Evolutionary conservation across 805 yeast species (phyloP).

Genomic region (Ogataea populi-albae): DNA sequence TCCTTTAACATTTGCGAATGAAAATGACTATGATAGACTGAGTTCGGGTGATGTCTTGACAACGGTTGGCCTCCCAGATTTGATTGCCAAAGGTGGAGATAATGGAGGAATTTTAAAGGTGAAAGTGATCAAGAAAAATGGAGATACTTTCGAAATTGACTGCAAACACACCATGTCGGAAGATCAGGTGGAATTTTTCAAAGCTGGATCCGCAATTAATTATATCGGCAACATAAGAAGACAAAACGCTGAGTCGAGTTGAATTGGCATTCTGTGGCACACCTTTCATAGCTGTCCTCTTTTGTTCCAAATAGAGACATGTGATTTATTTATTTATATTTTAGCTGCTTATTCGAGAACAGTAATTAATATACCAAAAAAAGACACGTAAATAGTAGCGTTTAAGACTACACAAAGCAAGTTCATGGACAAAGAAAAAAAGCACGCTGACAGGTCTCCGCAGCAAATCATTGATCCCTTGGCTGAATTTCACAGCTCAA

Average conservation of each 20-base stretch:
- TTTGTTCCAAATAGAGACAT: neutral
- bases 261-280: too few relatives aligned
- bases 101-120: constrained; percentile 80
- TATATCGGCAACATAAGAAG: constrained; percentile 49
- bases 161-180: constrained; percentile 95
- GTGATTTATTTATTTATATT: neutral
- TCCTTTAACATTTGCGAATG: constrained; percentile 90
- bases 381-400: too few relatives aligned
- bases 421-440: too few relatives aligned
- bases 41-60: constrained; percentile 74
- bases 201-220: constrained; percentile 96
- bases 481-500: constrained; percentile 63
- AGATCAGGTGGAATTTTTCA: constrained; percentile 94
- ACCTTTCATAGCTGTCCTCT: too few relatives aligned
- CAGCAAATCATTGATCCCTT: constrained; percentile 37
- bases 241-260: too few relatives aligned
- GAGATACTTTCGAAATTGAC: constrained; percentile 64
- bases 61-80: constrained; percentile 69
- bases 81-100: constrained; percentile 78
- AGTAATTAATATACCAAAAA: too few relatives aligned
- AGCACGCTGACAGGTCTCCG: too few relatives aligned
- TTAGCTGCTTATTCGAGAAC: neutral
- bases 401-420: too few relatives aligned
- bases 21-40: constrained; percentile 80
- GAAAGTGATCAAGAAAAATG: constrained; percentile 71